These are phyloP conservation scores for Metschnikowia kofuensis DNA, from an alignment of 805 yeast species.

Conservation along the genomic window DNA sequence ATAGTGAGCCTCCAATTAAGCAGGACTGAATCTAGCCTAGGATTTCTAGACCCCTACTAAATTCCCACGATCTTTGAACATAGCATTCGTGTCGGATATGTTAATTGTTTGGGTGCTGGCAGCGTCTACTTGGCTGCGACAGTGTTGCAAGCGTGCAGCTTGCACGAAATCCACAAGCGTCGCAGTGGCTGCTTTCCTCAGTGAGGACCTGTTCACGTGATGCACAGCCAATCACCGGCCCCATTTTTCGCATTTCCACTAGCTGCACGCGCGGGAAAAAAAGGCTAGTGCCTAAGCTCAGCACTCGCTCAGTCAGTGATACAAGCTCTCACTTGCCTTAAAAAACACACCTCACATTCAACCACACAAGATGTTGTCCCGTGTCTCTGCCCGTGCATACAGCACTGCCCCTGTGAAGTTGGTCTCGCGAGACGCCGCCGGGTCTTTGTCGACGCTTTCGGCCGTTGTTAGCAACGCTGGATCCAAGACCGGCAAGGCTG, in stretches of 20 bases:
- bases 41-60: too few species aligned
- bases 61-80: too few species aligned
- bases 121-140: neutral
- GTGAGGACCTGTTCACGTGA: constrained; percentile 15
- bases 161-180: neutral
- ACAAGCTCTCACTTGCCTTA: neutral
- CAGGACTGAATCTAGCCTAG: too few species aligned
- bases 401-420: constrained; percentile 48
- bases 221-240: constrained; percentile 21
- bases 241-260: constrained; percentile 15
- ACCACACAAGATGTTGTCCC: constrained; percentile 34
- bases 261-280: neutral
- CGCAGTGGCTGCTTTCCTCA: neutral
- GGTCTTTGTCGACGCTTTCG: constrained; percentile 70
- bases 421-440: constrained; percentile 54
- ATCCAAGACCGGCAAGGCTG: constrained; percentile 69
- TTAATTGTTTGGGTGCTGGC: too few species aligned
- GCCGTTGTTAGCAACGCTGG: constrained; percentile 83
- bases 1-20: too few species aligned
- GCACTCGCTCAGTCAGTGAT: neutral
- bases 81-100: too few species aligned
- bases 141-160: neutral
- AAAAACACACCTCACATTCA: neutral
- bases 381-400: constrained; percentile 41
- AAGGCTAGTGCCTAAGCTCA: neutral